Percentiles rank a stretch among this genome's conserved stretches.
phyloP scores from a whole-genome alignment of 2,329 filamentous ascomycete species.

The Ascosphaera aggregata region DNA sequence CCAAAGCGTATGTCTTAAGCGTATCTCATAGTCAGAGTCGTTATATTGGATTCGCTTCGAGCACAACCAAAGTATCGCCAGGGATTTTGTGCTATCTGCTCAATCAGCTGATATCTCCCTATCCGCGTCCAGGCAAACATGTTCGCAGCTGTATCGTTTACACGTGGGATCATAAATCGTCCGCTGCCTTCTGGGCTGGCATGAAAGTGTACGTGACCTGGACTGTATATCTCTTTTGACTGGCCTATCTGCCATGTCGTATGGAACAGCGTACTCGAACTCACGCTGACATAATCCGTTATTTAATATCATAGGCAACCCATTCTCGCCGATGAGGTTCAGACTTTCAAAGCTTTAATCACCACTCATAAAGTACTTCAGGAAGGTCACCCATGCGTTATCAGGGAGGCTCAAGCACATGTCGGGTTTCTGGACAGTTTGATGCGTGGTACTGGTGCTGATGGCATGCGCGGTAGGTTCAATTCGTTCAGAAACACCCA shows the following conservation, averaged over 20 bases:
- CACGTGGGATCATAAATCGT: constrained; percentile 97
- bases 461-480: constrained; percentile 51
- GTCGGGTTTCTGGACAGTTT: constrained; percentile 82
- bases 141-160: constrained; percentile 95
- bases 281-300: neutral
- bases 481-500: neutral
- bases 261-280: neutral
- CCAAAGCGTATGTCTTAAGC: constrained; percentile 35
- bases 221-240: constrained; percentile 1
- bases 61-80: no score
- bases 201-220: constrained; percentile 68
- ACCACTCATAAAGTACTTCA: constrained; percentile 95
- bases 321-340: constrained; percentile 93
- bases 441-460: constrained; percentile 48
- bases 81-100: no score
- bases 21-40: no score
- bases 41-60: no score
- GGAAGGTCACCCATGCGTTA: constrained; percentile 71
- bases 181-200: constrained; percentile 83
- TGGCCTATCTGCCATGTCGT: neutral
- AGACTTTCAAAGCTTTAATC: constrained; percentile 96
- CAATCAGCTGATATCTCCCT: no score
- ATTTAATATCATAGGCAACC: constrained; percentile 43
- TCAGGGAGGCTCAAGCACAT: constrained; percentile 77
- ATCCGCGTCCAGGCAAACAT: constrained; percentile 57